A percentile compares a stretch with the other conserved stretches of the same genome.
These are phyloP conservation scores for Furcasterigmium sp. DNA, from an alignment of 2,329 filamentous ascomycete species.

Conservation along the genomic window DNA sequence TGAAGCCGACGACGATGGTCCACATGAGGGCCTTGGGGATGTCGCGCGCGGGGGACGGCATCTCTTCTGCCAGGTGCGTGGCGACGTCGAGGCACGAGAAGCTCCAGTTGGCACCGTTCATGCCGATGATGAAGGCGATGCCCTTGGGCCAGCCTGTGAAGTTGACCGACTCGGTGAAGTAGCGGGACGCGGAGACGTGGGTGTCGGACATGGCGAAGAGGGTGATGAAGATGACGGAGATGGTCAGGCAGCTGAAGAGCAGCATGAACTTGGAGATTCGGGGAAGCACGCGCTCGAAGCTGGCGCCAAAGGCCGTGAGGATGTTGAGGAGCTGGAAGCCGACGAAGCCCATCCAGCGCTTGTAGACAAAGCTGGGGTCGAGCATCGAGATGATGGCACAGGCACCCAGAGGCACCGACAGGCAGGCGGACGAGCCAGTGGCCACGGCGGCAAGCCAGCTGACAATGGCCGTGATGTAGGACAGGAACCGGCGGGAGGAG, in stretches of 20 bases:
- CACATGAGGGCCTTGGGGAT: slow-evolving; percentile 18
- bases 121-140: slow-evolving; percentile 21
- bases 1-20: slow-evolving; percentile 16
- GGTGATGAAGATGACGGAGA: slow-evolving; percentile 16
- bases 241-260: slow-evolving; percentile 17
- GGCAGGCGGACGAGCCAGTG: slow-evolving; percentile 16
- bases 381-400: slow-evolving; percentile 16
- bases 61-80: slow-evolving; percentile 21
- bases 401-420: slow-evolving; percentile 15
- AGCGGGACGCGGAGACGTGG: slow-evolving; percentile 12
- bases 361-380: slow-evolving; percentile 16
- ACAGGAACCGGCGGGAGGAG: slow-evolving; percentile 11
- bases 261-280: slow-evolving; percentile 19
- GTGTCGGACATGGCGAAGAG: slow-evolving; percentile 18
- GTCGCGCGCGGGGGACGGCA: slow-evolving; percentile 17
- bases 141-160: slow-evolving; percentile 18
- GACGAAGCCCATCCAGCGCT: slow-evolving; percentile 20
- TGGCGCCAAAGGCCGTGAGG: slow-evolving; percentile 11
- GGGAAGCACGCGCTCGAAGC: slow-evolving; percentile 18
- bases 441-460: slow-evolving; percentile 20
- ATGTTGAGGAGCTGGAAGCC: slow-evolving; percentile 19
- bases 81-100: slow-evolving; percentile 21
- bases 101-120: slow-evolving; percentile 22
- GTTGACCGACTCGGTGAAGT: slow-evolving; percentile 17
- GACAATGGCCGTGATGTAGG: slow-evolving; percentile 15